A percentile compares a stretch with the other conserved stretches of the same genome.
Evolutionary conservation across 2,329 filamentous ascomycete species (phyloP).

Genomic region (Colletotrichum camelliae): DNA sequence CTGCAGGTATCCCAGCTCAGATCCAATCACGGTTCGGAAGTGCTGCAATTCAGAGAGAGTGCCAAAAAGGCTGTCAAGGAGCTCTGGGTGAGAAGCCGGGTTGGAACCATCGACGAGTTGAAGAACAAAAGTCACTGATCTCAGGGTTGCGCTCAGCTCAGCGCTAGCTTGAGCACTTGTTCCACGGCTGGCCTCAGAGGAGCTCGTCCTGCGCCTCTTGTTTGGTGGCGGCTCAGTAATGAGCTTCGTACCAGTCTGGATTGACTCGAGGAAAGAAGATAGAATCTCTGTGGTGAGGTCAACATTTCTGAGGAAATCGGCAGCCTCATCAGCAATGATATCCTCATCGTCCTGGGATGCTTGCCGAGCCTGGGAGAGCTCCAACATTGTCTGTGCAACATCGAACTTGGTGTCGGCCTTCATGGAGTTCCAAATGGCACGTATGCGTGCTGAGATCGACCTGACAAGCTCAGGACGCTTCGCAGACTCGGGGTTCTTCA

Average conservation of each 20-base stretch:
- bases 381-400: constrained; percentile 67
- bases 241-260: constrained; percentile 77
- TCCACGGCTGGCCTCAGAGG: constrained; percentile 68
- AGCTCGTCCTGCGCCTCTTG: constrained; percentile 81
- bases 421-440: constrained; percentile 74
- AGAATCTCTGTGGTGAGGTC: constrained; percentile 77
- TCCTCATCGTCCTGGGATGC: constrained; percentile 34
- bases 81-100: constrained; percentile 75
- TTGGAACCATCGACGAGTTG: constrained; percentile 85
- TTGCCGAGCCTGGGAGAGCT: constrained; percentile 62
- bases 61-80: constrained; percentile 82
- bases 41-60: constrained; percentile 87
- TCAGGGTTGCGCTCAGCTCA: constrained; percentile 71
- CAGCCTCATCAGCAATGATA: constrained; percentile 62
- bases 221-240: constrained; percentile 74
- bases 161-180: constrained; percentile 66
- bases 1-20: constrained; percentile 89
- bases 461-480: constrained; percentile 60
- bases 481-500: constrained; percentile 44
- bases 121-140: constrained; percentile 83
- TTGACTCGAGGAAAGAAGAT: constrained; percentile 72
- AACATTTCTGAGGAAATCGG: constrained; percentile 75
- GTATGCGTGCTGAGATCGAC: constrained; percentile 72
- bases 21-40: constrained; percentile 79
- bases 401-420: constrained; percentile 66